Base-by-base conservation (phyloP, 169 alveolate genomes). In the Babesia ovis region DNA sequence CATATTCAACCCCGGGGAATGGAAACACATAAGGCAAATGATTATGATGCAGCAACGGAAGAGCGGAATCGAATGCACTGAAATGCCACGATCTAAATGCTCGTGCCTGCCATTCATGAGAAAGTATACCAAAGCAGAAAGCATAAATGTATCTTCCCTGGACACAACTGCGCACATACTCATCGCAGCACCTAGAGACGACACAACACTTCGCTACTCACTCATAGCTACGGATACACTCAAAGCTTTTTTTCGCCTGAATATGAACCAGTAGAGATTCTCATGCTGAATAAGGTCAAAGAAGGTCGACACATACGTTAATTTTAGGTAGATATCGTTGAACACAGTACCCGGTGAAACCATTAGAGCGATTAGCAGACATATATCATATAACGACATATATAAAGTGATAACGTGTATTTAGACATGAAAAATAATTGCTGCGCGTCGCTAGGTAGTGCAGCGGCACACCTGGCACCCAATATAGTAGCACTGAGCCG, bases 1-100 rank as follows among this genome's bases (percentile, higher is more conserved):
- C 6, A 31, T 77, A 3, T 68, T 61, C 46, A 67, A 77, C 81
- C 57, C 71, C n/a, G 62, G 62, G 16, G 82, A 77, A 27, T 77
- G 86, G 86, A 66, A 37, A 16, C 58, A 77, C 37, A 0, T 77
- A 4, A 39, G 35, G 56, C 46, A 25, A 32, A 3, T 59, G 43
- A 68, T 77, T 14, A 8, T 56, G 4, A 16, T 31, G 31, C 53
- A 43, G 20, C 42, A 50, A 27, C 32, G 68, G 39, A 22, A 62
- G 11, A 11, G 20, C 8, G 68, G 31, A 25, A 6, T 6, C 22
- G 54, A 45, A 1, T 5, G 34, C 29, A 64, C 50, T 8, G 9
- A 4, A 1, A 3, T 60, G 39, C 70, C 70, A 5, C 1, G 0
- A 2, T 22, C 42, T 6, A 4, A n/a, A 4, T 60, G 70, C 34